Evolutionary conservation across 2,329 filamentous ascomycete species (phyloP).

Genomic region (Leptographium wingfieldii): DNA sequence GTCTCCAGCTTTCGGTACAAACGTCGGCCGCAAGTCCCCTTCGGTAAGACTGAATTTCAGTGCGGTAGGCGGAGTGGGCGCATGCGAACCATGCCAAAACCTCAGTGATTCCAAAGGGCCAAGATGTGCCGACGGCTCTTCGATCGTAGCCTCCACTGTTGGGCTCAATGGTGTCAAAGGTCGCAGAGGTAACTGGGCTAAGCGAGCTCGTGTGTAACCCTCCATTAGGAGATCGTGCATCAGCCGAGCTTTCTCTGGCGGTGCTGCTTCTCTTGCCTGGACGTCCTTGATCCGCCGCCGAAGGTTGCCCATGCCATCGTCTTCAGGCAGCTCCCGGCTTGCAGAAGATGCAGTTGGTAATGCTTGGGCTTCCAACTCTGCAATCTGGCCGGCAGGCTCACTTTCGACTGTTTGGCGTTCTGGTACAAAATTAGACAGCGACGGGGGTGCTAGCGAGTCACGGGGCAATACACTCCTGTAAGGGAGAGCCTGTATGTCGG

Average conservation of each 20-base stretch:
- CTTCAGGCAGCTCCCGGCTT: slow-evolving; percentile 45
- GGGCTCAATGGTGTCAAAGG: slow-evolving; percentile 15
- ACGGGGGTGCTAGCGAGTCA: background rate
- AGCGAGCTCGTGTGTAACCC: slow-evolving; percentile 41
- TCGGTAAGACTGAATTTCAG: slow-evolving; percentile 39
- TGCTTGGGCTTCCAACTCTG: background rate
- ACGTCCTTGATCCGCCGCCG: slow-evolving; percentile 57
- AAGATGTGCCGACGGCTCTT: slow-evolving; percentile 24
- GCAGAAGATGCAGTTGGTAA: slow-evolving; percentile 13
- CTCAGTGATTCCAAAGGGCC: slow-evolving; percentile 41
- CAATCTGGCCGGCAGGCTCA: background rate
- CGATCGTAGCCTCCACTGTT: slow-evolving; percentile 7
- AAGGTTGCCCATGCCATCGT: slow-evolving; percentile 64
- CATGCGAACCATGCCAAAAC: slow-evolving; percentile 38
- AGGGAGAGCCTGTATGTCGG: background rate
- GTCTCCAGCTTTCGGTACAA: slow-evolving; percentile 38
- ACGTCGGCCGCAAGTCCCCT: slow-evolving; percentile 56
- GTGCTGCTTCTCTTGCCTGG: slow-evolving; percentile 45
- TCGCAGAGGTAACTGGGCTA: slow-evolving; percentile 10
- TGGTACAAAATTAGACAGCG: background rate
- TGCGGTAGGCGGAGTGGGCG: slow-evolving; percentile 20
- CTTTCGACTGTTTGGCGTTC: background rate
- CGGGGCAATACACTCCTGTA: background rate
- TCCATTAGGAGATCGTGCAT: slow-evolving; percentile 62
- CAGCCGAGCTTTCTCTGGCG: slow-evolving; percentile 54